Conservation (phyloP, 73 alveolate genomes). For the Paramecium sonneborni region DNA sequence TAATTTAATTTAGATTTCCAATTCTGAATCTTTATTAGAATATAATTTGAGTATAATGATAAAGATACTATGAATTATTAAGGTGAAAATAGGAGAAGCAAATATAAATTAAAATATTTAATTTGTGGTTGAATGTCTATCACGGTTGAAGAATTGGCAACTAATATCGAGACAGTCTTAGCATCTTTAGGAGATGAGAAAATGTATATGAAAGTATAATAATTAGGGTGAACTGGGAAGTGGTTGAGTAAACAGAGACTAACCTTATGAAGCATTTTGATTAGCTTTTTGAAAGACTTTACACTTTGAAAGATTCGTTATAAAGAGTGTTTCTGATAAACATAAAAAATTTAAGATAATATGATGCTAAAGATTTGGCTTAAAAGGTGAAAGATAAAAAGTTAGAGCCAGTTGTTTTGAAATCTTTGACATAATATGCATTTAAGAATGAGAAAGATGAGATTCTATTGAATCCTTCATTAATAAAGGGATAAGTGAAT, state of each 20-base stretch:
- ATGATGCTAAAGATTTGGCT: conserved; percentile 4
- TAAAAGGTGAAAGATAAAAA: not conserved
- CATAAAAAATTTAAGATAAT: not conserved
- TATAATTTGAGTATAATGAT: too few relatives aligned
- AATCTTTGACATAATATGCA: not conserved
- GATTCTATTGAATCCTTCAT: not conserved
- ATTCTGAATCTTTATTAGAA: too few relatives aligned
- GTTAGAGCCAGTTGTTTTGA: not conserved
- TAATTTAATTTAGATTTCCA: too few relatives aligned
- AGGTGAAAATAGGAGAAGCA: too few relatives aligned
- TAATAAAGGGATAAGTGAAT: not conserved
- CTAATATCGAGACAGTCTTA: not conserved
- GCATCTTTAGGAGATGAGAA: not conserved
- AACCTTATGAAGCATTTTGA: not conserved
- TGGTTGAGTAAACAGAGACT: not conserved
- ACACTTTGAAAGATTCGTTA: not conserved
- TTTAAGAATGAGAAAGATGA: not conserved
- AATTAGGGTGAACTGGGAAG: not conserved
- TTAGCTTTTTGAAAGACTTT: not conserved
- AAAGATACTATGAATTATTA: too few relatives aligned
- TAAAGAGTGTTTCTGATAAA: not conserved
- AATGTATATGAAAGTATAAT: not conserved
- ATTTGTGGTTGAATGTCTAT: conserved; percentile 10
- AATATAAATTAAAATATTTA: not conserved
- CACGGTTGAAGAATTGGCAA: not conserved